Percentiles rank a stretch among this genome's conserved stretches.
These are phyloP conservation scores for Pyrenochaeta sp. DNA, from an alignment of 2,329 filamentous ascomycete species.

Conservation along the genomic window DNA sequence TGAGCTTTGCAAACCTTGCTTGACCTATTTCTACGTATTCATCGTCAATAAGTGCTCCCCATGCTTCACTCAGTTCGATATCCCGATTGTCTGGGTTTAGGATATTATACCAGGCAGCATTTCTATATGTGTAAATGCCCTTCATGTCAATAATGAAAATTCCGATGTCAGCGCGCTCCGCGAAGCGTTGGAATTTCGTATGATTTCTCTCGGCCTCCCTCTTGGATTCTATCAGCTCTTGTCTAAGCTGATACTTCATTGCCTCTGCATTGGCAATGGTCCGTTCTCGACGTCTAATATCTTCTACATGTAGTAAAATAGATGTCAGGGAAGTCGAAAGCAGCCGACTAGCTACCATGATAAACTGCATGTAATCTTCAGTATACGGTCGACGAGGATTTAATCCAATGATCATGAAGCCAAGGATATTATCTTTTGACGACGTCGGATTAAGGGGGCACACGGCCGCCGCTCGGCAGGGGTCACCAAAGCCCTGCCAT, in stretches of 20 bases:
- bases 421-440: slow-evolving; percentile 44
- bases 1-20: slow-evolving; percentile 22
- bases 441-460: slow-evolving; percentile 48
- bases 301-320: slow-evolving; percentile 51
- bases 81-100: slow-evolving; percentile 23
- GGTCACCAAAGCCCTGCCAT: slow-evolving; percentile 46
- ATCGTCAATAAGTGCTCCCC: slow-evolving; percentile 26
- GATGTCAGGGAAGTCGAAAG: slow-evolving; percentile 51
- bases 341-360: slow-evolving; percentile 45
- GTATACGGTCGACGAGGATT: slow-evolving; percentile 51
- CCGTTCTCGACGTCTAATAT: slow-evolving; percentile 47
- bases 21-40: slow-evolving; percentile 17
- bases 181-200: slow-evolving; percentile 50
- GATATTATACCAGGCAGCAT: slow-evolving; percentile 51
- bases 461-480: slow-evolving; percentile 43
- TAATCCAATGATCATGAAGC: slow-evolving; percentile 51
- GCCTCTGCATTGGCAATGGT: slow-evolving; percentile 32
- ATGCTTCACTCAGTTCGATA: slow-evolving; percentile 27
- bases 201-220: slow-evolving; percentile 40
- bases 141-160: slow-evolving; percentile 50
- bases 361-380: slow-evolving; percentile 51
- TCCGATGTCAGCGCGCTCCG: slow-evolving; percentile 50
- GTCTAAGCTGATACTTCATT: slow-evolving; percentile 13
- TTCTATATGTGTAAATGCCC: slow-evolving; percentile 50
- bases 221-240: slow-evolving; percentile 18